Evolutionary conservation across 345 rosid species (phyloP), one percentile per base, ranked within the genome.

Genomic region (Hibiscus trionum): DNA sequence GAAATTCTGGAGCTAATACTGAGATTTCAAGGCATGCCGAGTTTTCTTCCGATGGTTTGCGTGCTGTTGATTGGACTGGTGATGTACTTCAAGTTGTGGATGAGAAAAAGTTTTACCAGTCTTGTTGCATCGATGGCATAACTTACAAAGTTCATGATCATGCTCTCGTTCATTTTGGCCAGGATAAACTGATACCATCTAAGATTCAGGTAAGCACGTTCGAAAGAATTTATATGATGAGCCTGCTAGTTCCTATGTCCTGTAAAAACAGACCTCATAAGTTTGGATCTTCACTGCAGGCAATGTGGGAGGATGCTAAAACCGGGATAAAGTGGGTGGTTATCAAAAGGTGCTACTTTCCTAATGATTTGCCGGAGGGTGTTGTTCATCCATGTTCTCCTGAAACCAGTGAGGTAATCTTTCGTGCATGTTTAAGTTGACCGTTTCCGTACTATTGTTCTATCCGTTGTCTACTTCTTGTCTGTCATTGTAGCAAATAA

Each of bases 271-370:
- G 1, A 29, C 24, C n/a, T 26, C 15, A 29, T 29, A 50, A 29
- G 31, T 68, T 76, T 77, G 44, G 68, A 71, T 44, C 61, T 76
- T 57, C 61, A 39, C 16, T 70, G 68, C 86, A 89, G 95, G 77
- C 80, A 37, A 89, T 89, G 92, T 89, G 92, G 92, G 89, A 87
- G 80, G 92, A 89, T 73, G 24, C 42, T 29, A 72, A 73, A 71
- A 82, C 82, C 44, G 89, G 90, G 31, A 80, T 77, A 66, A 89
- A 83, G 80, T 89, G 88, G 87, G 85, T 87, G 65, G 71, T 70
- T 76, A 82, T 85, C 21, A 80, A 73, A 57, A 85, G 79, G 81
- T 89, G 87, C 77, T 87, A 82, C 81, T 87, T 84, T 81, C 91
- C 91, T n/a, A 74, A 72, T 60, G 88, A 87, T 80, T 84, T 89